Base-by-base conservation (phyloP, 1,284 basidiomycete genomes). In the Trametes pubescens region DNA sequence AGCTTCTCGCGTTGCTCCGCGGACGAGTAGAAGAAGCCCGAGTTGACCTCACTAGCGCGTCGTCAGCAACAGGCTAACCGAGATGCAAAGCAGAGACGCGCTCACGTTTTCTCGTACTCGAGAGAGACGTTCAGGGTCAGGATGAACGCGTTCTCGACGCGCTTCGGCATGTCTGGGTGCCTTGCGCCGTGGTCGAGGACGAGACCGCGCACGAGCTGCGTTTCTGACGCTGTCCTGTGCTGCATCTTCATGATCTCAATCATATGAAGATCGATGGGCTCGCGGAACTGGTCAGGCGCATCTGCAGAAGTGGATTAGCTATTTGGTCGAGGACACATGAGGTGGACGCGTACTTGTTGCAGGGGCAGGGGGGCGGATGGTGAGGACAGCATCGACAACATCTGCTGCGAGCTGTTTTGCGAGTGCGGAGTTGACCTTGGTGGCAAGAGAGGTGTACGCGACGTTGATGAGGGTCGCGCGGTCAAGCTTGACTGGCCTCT, bases 201-300 rank as follows among this genome's bases (percentile, higher is more conserved):
- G 62, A 99, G 85, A 57, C 98, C 98, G 71, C 94, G 92, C 72
- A 99, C 84, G 56, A 99, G 88, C 77, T 98, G 93, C n/a, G 98
- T 99, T 80, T 99, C 98, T 49, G 95, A 96, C 64, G 98, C 96
- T 57, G 93, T 96, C 75, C 96, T 92, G 82, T 99, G 98, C 79
- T 99, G 97, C 98, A 99, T 99, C 84, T 99, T 99, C 97, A 99
- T 99, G 72, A 99, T 91, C 80, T 99, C 98, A 61, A 99, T 86
- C 98, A 99, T 99, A 82, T 99, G 97, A 67, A 99, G 82, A 81
- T 99, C 98, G 75, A 99, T 98, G 51, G 96, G 96, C 72, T 95
- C 89, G 59, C 85, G 84, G 82, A 86, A 91, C 72, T 90, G 86
- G 70, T 89, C 88, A 68, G 83, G 78, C 21, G 84, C 78, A 65